Evolutionary conservation across 2,329 filamentous ascomycete genomes (phyloP), one percentile per base, ranked within the genome.

Genomic region (Phialemonium atrogriseum): DNA sequence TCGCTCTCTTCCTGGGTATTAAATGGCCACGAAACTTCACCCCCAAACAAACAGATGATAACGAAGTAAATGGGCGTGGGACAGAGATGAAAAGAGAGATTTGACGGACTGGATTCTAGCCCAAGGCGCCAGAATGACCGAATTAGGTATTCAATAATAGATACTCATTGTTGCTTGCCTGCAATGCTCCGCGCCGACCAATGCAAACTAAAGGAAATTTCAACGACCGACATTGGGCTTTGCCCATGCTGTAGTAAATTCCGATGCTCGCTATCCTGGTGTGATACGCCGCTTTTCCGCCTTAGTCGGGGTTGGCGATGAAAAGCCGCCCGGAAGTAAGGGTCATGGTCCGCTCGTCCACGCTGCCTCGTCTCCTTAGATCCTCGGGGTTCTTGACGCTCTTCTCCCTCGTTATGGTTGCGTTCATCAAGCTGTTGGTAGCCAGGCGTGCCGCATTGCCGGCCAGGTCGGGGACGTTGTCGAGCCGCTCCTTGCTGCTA

Each of bases 231-330:
- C 10, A 17, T 27, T 12, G 24, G 24, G 7, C 8, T 7, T 17
- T 27, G 23, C 30, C 23, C 19, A 20, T 24, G 30, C 27, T 24
- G 15, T 26, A 6, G 5, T 21, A 18, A 7, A 30, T 18, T 22
- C 15, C n/a, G n/a, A n/a, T n/a, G n/a, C n/a, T n/a, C n/a, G n/a
- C n/a, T n/a, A n/a, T n/a, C n/a, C n/a, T n/a, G n/a, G n/a, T n/a
- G n/a, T n/a, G n/a, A n/a, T n/a, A n/a, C n/a, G n/a, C n/a, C n/a
- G n/a, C n/a, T n/a, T n/a, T n/a, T n/a, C 13, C 10, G 15, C 17
- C 38, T 64, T 59, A 73, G 56, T 91, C 85, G 12, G 85, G 85
- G 56, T 93, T 93, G 46, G 85, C 85, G 50, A 93, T 87, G 56
- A 84, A 91, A 36, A 93, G 68, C 40, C 84, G 73, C 29, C 77